These are phyloP conservation scores for Escovopsis weberi DNA, from an alignment of 2,329 filamentous ascomycete species.

Conservation along the genomic window DNA sequence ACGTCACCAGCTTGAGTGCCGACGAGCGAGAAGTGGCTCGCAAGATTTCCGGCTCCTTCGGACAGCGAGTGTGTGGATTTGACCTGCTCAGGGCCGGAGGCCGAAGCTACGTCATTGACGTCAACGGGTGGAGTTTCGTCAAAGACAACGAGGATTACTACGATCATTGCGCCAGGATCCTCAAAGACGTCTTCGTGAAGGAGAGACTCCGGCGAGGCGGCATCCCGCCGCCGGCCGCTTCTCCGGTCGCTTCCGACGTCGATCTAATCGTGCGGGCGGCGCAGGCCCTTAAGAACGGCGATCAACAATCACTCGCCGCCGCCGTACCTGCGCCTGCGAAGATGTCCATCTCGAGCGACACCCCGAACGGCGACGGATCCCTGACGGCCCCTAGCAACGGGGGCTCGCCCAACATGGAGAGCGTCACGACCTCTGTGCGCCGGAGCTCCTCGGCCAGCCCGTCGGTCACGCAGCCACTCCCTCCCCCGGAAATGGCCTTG, in stretches of 20 bases:
- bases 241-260: conserved; percentile 30
- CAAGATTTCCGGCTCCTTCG: conserved; percentile 82
- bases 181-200: conserved; percentile 75
- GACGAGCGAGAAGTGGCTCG: conserved; percentile 78
- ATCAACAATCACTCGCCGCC: conserved; percentile 9
- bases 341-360: conserved; percentile 10
- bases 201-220: conserved; percentile 55
- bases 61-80: conserved; percentile 90
- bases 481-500: conserved; percentile 15
- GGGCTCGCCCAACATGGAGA: conserved; percentile 20
- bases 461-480: conserved; percentile 17
- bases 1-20: conserved; percentile 70
- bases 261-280: conserved; percentile 24
- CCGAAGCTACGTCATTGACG: conserved; percentile 94
- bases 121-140: conserved; percentile 99
- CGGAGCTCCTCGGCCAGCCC: conserved; percentile 24
- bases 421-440: conserved; percentile 16
- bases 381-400: conserved; percentile 14
- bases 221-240: conserved; percentile 40
- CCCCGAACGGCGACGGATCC: conserved; percentile 12
- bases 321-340: no score
- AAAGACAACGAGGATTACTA: conserved; percentile 99
- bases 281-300: conserved; percentile 25
- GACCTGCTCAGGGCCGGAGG: conserved; percentile 79
- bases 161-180: conserved; percentile 72